Evolutionary conservation across 768 basidiomycete genomes (phyloP), one percentile per base, ranked within the genome.

Genomic region (Hemileccinum impolitum): DNA sequence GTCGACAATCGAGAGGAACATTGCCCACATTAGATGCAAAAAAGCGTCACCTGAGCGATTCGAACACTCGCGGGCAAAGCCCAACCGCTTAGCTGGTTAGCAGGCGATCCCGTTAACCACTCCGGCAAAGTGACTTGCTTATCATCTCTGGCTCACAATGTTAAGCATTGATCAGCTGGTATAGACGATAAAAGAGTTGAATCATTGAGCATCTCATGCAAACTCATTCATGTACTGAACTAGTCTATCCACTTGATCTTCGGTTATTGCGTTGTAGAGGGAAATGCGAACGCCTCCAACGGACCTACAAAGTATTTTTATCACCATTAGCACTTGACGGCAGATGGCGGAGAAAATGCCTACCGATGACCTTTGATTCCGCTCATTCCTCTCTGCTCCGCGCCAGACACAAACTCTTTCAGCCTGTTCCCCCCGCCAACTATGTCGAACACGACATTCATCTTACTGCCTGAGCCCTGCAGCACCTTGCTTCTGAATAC

Each of bases 291-390:
- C 82, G 14, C 90, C 80, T 58, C 82, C 81, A 39, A 82, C 75
- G 14, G 81, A 81, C 31, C 82, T 83, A 46, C 19, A 12, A 57
- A 32, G 32, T 26, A 28, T 32, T 44, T 43, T 17, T 42, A 21
- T 38, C 15, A 9, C 46, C 25, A 23, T 52, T 43, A 39, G 21
- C 17, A 31, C 14, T 41, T 17, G 39, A 35, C 28, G 23, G 17
- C 39, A 48, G 51, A 46, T 50, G 37, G 50, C 45, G 48, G 21
- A 59, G 46, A n/a, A 58, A 47, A 31, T 12, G 72, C 90, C 56
- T 61, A 92, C 82, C 95, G 79, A 73, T 99, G 96, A 1, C 96
- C 96, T 67, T 92, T 94, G 48, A 96, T 70, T 30, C 88, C 89
- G 58, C 83, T 85, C 79, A 98, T 84, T 0, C 89, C 90, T 49